A percentile compares a stretch with the other conserved stretches of the same genome.
Conservation (phyloP, 305 asterid species). For the Fraxinus xanthoxyloides region DNA sequence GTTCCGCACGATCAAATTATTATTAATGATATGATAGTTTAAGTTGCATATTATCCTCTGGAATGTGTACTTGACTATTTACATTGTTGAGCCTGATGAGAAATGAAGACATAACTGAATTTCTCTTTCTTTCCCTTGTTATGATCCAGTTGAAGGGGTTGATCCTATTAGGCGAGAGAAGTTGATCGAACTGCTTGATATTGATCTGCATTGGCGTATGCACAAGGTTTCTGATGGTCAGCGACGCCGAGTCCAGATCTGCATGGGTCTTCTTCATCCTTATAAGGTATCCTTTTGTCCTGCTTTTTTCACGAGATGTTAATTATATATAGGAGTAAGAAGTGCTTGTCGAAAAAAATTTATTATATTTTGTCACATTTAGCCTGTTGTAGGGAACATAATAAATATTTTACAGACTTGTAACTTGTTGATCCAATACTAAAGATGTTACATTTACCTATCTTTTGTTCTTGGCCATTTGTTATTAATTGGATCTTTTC, state of each 20-base stretch:
- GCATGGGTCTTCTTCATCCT: constrained; percentile 98
- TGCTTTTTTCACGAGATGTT: constrained; percentile 13
- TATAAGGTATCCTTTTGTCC: constrained; percentile 53
- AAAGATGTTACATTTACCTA: not conserved
- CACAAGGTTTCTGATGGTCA: constrained; percentile 99
- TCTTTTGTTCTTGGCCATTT: not conserved
- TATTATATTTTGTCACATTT: not conserved
- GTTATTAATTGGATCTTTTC: not conserved
- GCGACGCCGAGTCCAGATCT: constrained; percentile 94
- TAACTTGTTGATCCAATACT: not conserved
- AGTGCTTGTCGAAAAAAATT: not conserved
- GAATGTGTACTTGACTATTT: constrained; percentile 9
- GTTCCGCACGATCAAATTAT: not conserved
- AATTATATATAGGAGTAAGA: not conserved
- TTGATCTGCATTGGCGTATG: constrained; percentile 93
- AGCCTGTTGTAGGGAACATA: not conserved
- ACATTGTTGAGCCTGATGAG: constrained; percentile 11
- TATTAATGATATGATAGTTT: not conserved
- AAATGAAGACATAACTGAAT: constrained; percentile 6
- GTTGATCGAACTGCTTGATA: constrained; percentile 79
- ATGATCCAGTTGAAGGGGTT: constrained; percentile 81
- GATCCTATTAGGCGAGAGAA: constrained; percentile 86
- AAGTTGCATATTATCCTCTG: not conserved
- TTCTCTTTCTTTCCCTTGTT: constrained; percentile 18
- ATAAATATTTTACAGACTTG: constrained; percentile 1